phyloP scores from a whole-genome alignment of 2,329 filamentous ascomycete genomes.

The Madurella fahalii region DNA sequence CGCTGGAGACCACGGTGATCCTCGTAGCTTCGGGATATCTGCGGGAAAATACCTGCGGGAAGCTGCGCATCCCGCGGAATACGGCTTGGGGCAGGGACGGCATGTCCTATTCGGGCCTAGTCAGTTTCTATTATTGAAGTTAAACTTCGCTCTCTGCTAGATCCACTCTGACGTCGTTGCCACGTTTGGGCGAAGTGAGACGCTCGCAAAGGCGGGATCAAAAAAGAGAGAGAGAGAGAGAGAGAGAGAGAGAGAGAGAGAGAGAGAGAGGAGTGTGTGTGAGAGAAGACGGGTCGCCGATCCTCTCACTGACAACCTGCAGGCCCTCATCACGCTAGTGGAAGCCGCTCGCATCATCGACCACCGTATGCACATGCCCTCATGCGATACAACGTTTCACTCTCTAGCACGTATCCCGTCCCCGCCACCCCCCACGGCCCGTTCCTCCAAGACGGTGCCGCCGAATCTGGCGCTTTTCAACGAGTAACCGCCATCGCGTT shows the following conservation, averaged over 20 bases:
- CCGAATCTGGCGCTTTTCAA: too few species aligned
- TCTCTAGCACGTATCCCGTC: not conserved
- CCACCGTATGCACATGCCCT: not conserved
- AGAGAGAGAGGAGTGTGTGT: too few species aligned
- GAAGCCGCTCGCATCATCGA: not conserved
- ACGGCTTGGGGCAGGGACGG: not conserved
- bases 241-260: too few species aligned
- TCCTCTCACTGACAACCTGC: too few species aligned
- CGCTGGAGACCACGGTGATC: too few species aligned
- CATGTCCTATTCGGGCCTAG: constrained; percentile 16
- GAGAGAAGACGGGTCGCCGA: too few species aligned
- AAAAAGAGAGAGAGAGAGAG: too few species aligned
- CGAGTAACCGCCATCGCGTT: not conserved
- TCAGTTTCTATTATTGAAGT: constrained; percentile 28
- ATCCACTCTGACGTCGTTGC: not conserved
- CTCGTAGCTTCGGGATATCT: not conserved
- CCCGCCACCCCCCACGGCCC: too few species aligned
- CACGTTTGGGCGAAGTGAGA: constrained; percentile 3
- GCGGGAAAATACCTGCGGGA: too few species aligned
- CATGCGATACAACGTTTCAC: constrained; percentile 18
- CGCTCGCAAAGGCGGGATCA: not conserved
- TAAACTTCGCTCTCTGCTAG: constrained; percentile 23
- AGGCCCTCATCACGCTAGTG: too few species aligned
- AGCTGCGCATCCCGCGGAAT: not conserved
- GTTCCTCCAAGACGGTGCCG: too few species aligned